Conservation (phyloP, 371 early-diverging fungal species). For the Smittium mucronatum region DNA sequence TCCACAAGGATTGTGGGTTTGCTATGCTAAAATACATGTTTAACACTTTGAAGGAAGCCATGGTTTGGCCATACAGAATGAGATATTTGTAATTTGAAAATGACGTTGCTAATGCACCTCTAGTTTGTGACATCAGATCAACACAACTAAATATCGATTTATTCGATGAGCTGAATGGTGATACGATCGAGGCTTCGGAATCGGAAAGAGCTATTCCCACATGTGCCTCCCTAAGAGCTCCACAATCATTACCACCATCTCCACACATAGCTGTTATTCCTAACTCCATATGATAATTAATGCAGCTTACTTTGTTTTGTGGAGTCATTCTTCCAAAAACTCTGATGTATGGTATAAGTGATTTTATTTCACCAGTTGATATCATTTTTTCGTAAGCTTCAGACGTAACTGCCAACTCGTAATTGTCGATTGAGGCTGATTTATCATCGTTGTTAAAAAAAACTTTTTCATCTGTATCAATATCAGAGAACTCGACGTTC, state of each 20-base stretch:
- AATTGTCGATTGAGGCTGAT: background rate
- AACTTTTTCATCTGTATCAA: constrained; percentile 15
- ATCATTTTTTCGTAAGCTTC: constrained; percentile 43
- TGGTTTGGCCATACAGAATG: constrained; percentile 59
- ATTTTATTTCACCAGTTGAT: constrained; percentile 21
- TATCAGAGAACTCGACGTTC: constrained; percentile 1
- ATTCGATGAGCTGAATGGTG: constrained; percentile 59
- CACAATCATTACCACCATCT: constrained; percentile 93
- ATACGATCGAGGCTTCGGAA: constrained; percentile 61
- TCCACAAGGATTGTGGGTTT: constrained; percentile 54
- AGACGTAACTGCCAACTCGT: constrained; percentile 53
- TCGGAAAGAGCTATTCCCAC: constrained; percentile 77
- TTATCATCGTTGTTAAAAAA: constrained; percentile 16
- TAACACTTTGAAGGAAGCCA: constrained; percentile 49
- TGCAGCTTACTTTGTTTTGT: constrained; percentile 47
- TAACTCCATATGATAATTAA: constrained; percentile 43
- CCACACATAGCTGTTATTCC: constrained; percentile 74
- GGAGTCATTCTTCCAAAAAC: constrained; percentile 71
- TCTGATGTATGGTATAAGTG: constrained; percentile 36
- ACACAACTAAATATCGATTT: constrained; percentile 50
- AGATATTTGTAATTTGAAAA: constrained; percentile 67
- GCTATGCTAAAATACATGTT: constrained; percentile 59
- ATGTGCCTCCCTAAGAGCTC: constrained; percentile 80
- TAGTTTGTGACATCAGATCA: constrained; percentile 54
- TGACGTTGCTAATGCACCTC: constrained; percentile 60